Evolutionary conservation across 345 rosid genomes (phyloP), one percentile per base, ranked within the genome.

Genomic region (Abelmoschus esculentus): DNA sequence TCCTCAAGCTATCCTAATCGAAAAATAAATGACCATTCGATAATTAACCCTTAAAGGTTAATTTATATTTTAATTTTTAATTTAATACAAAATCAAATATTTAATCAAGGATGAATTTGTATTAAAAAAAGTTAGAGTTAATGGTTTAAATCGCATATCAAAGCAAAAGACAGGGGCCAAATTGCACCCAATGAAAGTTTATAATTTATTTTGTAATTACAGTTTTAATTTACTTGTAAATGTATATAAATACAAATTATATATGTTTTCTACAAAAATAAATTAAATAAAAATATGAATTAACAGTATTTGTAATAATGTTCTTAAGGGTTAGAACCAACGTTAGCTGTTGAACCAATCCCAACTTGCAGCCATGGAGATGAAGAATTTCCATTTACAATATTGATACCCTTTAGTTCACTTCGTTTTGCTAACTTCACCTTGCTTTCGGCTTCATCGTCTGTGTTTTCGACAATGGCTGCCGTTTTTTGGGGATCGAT

Each of bases 351-450:
- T 49, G 54, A 49, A 15, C 58, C 28, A 54, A 54, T 54, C 58
- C 58, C 58, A 54, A 54, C 28, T 54, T 54, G 58, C 26, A 54
- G 58, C 58, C 58, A 54, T 54, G 58, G 58, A 54, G 58, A 19
- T 54, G 46, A 40, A 40, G 44, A 22, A 19, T 12, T 42, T 42
- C 46, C 46, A 42, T 3, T 42, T 13, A 42, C 46, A 42, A 42
- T 42, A 42, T 42, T 42, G 12, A 42, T 42, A 42, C 46, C 46
- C 46, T 42, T 42, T 42, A 42, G 46, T 42, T 42, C 58, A 54
- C 58, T 54, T 18, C 19, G 58, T 19, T 54, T 54, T 54, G 58
- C 29, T 19, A 19, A 8, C 58, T 54, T 54, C 58, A 54, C 58
- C 29, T 54, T 54, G 19, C 58, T 54, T 26, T 54, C 58, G 8